These are phyloP conservation scores for Dovyalis caffra DNA, from an alignment of 345 rosid species.

Conservation along the genomic window DNA sequence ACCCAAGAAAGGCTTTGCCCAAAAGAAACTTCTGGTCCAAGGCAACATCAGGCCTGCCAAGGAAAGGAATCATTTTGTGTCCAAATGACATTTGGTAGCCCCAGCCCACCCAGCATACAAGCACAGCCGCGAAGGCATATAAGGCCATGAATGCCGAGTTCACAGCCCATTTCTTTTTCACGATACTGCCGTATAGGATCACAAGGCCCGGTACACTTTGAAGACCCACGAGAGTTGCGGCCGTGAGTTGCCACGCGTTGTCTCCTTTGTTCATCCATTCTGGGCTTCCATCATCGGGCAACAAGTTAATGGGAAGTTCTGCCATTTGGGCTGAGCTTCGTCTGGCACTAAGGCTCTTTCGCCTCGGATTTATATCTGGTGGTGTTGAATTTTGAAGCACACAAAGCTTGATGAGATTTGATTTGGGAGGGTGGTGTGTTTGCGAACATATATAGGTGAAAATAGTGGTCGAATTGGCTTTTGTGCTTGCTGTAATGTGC, in stretches of 20 bases:
- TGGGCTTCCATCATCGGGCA: conserved; percentile 41
- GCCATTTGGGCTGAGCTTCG: background rate
- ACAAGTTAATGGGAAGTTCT: conserved; percentile 36
- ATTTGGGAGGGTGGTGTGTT: background rate
- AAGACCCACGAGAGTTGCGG: conserved; percentile 57
- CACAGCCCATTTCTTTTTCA: conserved; percentile 77
- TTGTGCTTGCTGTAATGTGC: background rate
- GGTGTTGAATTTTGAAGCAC: background rate
- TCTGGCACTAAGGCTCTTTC: background rate
- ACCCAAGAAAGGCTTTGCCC: conserved; percentile 2
- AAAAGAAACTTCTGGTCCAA: conserved; percentile 43
- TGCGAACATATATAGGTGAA: background rate
- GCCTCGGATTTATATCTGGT: background rate
- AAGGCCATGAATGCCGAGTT: conserved; percentile 80
- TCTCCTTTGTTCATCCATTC: conserved; percentile 65
- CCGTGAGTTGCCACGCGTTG: conserved; percentile 73
- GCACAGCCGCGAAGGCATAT: conserved; percentile 60
- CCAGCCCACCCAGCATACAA: conserved; percentile 73
- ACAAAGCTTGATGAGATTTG: background rate
- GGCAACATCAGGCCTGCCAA: conserved; percentile 43
- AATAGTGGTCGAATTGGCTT: background rate
- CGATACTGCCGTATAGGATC: conserved; percentile 64
- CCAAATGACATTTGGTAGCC: conserved; percentile 60
- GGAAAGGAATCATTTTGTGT: conserved; percentile 32
- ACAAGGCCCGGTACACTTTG: conserved; percentile 72